Evolutionary conservation across 805 yeast genomes (phyloP).

Genomic region (Lipomyces sp.): DNA sequence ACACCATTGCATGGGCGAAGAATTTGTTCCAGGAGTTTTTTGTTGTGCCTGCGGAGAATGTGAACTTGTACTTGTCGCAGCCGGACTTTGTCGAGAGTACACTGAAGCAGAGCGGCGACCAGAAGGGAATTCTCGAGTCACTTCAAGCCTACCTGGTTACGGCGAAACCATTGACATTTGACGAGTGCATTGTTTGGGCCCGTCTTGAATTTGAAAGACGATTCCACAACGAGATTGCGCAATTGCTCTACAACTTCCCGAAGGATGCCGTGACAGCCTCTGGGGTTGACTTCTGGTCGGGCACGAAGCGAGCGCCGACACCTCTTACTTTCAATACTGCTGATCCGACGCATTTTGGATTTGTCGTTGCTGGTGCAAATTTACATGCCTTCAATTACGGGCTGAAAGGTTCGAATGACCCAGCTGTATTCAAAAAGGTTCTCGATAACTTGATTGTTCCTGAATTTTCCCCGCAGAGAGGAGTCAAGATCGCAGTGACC

Average conservation of each 20-base stretch:
- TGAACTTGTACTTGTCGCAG: slow-evolving; percentile 83
- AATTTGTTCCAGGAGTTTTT: slow-evolving; percentile 89
- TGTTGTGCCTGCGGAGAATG: slow-evolving; percentile 87
- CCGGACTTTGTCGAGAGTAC: slow-evolving; percentile 90
- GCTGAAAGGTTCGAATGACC: slow-evolving; percentile 66
- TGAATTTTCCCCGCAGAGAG: slow-evolving; percentile 71
- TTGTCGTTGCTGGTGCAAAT: slow-evolving; percentile 85
- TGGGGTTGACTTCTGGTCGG: slow-evolving; percentile 97
- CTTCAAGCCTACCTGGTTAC: slow-evolving; percentile 64
- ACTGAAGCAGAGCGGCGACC: slow-evolving; percentile 88
- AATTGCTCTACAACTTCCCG: slow-evolving; percentile 91
- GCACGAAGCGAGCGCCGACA: slow-evolving; percentile 93
- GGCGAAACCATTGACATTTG: slow-evolving; percentile 83
- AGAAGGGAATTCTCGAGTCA: slow-evolving; percentile 79
- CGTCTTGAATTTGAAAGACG: slow-evolving; percentile 81
- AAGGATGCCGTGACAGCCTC: slow-evolving; percentile 83
- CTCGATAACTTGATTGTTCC: slow-evolving; percentile 50
- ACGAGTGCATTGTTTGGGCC: slow-evolving; percentile 95
- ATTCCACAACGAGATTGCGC: slow-evolving; percentile 81
- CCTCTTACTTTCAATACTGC: slow-evolving; percentile 75
- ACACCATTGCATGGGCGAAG: slow-evolving; percentile 99
- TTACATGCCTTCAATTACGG: slow-evolving; percentile 89
- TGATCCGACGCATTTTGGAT: slow-evolving; percentile 74
- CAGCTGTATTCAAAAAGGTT: slow-evolving; percentile 53
- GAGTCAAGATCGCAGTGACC: slow-evolving; percentile 77